Conservation (phyloP, 257 asterid species). For the Capsicum rhomboideum region DNA sequence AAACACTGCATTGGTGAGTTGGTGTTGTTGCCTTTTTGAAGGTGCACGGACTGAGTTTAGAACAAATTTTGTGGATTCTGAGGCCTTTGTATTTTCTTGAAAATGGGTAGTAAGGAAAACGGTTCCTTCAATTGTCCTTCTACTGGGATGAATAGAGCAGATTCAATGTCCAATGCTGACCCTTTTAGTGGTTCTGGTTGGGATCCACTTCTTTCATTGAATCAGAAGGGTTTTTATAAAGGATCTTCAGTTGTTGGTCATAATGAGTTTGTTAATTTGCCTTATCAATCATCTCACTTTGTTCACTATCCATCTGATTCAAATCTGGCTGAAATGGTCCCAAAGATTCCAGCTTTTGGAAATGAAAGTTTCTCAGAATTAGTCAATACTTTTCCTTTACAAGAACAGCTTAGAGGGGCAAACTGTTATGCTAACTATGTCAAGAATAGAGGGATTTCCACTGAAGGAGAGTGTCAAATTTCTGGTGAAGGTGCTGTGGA, state of each 20-base stretch:
- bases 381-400: constrained; percentile 33
- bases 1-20: neutral
- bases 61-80: constrained; percentile 8
- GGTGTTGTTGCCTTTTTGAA: constrained; percentile 9
- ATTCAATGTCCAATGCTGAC: constrained; percentile 11
- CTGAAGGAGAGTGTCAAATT: constrained; percentile 22
- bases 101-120: constrained; percentile 50
- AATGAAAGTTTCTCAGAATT: constrained; percentile 56
- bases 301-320: constrained; percentile 49
- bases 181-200: constrained; percentile 54
- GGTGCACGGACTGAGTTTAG: constrained; percentile 22
- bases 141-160: constrained; percentile 21
- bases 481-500: constrained; percentile 31
- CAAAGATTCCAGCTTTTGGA: constrained; percentile 54
- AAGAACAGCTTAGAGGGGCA: constrained; percentile 24
- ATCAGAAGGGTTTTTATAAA: constrained; percentile 39
- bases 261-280: constrained; percentile 50
- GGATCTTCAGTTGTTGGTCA: constrained; percentile 40
- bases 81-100: constrained; percentile 5
- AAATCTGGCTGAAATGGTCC: constrained; percentile 39
- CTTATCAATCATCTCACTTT: constrained; percentile 44
- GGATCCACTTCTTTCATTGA: constrained; percentile 58
- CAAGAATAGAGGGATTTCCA: constrained; percentile 9
- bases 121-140: constrained; percentile 27
- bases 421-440: constrained; percentile 18